A percentile compares a stretch with the other conserved stretches of the same genome.
Conservation (phyloP, 2,329 filamentous ascomycete species). For the Epichloe gansuensis region DNA sequence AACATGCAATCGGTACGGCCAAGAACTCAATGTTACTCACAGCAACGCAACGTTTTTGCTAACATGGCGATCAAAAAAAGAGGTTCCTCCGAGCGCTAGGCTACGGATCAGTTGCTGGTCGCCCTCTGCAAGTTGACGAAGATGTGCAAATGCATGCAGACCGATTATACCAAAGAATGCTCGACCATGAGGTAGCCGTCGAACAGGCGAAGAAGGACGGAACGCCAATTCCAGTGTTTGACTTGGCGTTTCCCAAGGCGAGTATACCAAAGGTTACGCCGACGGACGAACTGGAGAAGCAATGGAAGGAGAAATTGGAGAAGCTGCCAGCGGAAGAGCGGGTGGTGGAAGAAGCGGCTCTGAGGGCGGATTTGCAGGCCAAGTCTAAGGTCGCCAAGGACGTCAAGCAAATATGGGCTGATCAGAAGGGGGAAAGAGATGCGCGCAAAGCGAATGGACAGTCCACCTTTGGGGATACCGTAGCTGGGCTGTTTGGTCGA, state of each 20-base stretch:
- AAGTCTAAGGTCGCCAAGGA: constrained; percentile 45
- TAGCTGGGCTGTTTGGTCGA: constrained; percentile 18
- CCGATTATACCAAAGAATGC: constrained; percentile 74
- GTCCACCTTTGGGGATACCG: constrained; percentile 18
- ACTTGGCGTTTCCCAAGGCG: constrained; percentile 36
- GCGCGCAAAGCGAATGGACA: constrained; percentile 23
- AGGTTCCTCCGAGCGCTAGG: constrained; percentile 85
- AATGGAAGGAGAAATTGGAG: constrained; percentile 41
- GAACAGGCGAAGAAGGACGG: constrained; percentile 54
- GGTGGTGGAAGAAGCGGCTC: constrained; percentile 48
- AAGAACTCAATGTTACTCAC: background rate
- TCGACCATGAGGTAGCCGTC: constrained; percentile 66
- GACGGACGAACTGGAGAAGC: constrained; percentile 34
- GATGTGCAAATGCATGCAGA: constrained; percentile 94
- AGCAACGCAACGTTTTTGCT: background rate
- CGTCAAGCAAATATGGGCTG: constrained; percentile 41
- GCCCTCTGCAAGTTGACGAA: constrained; percentile 59
- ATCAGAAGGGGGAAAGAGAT: constrained; percentile 44
- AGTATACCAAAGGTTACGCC: constrained; percentile 14
- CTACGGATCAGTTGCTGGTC: constrained; percentile 59
- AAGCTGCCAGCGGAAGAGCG: constrained; percentile 46
- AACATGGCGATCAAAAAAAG: constrained; percentile 22
- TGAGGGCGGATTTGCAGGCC: constrained; percentile 48
- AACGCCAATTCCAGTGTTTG: constrained; percentile 44
- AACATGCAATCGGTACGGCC: constrained; percentile 63